Percentiles rank a stretch among this genome's conserved stretches.
phyloP scores from a whole-genome alignment of 129 eudicot species.

The Pulicaria dysenterica region DNA sequence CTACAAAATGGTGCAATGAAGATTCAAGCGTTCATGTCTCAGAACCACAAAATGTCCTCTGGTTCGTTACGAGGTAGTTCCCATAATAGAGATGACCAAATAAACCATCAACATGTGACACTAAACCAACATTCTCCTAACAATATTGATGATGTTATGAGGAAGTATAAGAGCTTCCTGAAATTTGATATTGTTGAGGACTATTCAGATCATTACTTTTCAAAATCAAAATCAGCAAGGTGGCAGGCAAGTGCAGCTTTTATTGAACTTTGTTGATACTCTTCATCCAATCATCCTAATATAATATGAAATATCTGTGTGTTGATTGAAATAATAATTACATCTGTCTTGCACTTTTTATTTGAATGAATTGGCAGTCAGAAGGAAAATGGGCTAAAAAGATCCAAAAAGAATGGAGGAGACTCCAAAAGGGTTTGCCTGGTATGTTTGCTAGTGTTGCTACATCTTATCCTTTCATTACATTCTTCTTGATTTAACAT shows the following conservation, averaged over 20 bases:
- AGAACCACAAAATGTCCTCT: too few species aligned
- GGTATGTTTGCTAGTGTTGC: slow-evolving; percentile 41
- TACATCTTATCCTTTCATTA: neutral
- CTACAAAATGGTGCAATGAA: too few species aligned
- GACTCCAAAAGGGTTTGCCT: slow-evolving; percentile 65
- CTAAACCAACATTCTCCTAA: too few species aligned
- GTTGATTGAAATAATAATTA: too few species aligned
- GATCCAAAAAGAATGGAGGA: slow-evolving; percentile 84
- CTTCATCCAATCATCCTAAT: neutral
- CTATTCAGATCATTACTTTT: slow-evolving; percentile 60
- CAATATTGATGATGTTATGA: slow-evolving; percentile 31
- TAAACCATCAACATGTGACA: too few species aligned
- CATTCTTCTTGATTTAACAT: neutral
- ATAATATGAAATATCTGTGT: too few species aligned
- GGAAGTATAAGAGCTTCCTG: slow-evolving; percentile 46
- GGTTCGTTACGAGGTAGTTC: too few species aligned
- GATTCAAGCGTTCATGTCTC: too few species aligned
- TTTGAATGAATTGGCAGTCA: slow-evolving; percentile 39
- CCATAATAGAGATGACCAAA: too few species aligned
- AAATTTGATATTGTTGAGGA: slow-evolving; percentile 76
- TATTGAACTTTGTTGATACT: neutral
- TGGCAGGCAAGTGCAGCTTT: slow-evolving; percentile 44
- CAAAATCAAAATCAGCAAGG: slow-evolving; percentile 14
- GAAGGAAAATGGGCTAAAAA: slow-evolving; percentile 58
- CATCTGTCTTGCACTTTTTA: neutral